These are phyloP conservation scores for Saccharomyces hybrid DNA, from an alignment of 1,139 yeast species.

Conservation along the genomic window DNA sequence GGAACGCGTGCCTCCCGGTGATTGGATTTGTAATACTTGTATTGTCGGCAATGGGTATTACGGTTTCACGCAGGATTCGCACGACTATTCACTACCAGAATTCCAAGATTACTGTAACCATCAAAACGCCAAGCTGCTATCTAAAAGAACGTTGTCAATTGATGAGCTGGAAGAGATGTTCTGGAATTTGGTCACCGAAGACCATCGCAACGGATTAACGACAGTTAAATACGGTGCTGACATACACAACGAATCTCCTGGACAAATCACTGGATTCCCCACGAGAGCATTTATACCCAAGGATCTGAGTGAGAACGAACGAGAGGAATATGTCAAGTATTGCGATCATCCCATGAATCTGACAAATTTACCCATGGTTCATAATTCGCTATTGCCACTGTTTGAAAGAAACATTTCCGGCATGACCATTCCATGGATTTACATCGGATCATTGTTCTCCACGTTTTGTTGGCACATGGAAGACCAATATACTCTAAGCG, in stretches of 20 bases:
- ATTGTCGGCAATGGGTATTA: slow-evolving; percentile 81
- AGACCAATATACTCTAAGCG: slow-evolving; percentile 71
- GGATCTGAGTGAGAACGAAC: slow-evolving; percentile 29
- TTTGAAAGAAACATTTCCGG: slow-evolving; percentile 62
- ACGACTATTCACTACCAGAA: slow-evolving; percentile 50
- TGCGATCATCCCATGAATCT: slow-evolving; percentile 58
- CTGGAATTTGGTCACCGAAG: slow-evolving; percentile 40
- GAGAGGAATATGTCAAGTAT: slow-evolving; percentile 34
- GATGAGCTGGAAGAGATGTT: slow-evolving; percentile 48
- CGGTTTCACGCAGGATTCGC: slow-evolving; percentile 72
- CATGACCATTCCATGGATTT: slow-evolving; percentile 79
- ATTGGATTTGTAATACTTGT: slow-evolving; percentile 79
- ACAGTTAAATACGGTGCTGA: slow-evolving; percentile 74
- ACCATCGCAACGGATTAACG: slow-evolving; percentile 40
- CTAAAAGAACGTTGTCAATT: slow-evolving; percentile 28
- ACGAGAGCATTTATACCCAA: slow-evolving; percentile 30
- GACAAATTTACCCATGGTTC: slow-evolving; percentile 57
- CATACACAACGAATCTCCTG: slow-evolving; percentile 52
- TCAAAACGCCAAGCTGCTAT: slow-evolving; percentile 15
- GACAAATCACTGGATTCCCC: slow-evolving; percentile 65
- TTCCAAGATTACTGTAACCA: slow-evolving; percentile 42
- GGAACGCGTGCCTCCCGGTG: slow-evolving; percentile 3
- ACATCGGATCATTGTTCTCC: slow-evolving; percentile 63
- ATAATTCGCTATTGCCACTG: slow-evolving; percentile 55
- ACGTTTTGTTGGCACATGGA: slow-evolving; percentile 86